Evolutionary conservation across 2,329 filamentous ascomycete species (phyloP).

Genomic region (Fusarium mexicanum): DNA sequence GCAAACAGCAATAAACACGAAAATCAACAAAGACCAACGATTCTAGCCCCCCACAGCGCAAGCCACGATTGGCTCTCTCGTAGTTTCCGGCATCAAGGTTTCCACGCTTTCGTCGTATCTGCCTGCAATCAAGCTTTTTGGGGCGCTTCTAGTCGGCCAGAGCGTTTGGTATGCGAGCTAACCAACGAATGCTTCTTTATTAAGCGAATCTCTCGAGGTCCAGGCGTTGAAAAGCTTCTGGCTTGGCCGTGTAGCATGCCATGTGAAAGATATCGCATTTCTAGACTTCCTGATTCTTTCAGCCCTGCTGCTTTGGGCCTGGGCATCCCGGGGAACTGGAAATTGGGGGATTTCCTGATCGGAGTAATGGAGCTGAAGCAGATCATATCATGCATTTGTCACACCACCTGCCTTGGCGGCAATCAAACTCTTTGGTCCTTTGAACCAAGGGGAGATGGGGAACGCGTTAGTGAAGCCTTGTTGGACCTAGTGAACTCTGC

Average conservation of each 20-base stretch:
- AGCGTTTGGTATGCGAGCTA: neutral
- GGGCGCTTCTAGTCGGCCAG: neutral
- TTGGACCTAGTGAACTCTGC: neutral
- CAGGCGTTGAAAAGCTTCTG: neutral
- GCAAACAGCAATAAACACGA: neutral
- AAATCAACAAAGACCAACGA: neutral
- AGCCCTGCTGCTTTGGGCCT: neutral
- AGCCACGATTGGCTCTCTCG: neutral
- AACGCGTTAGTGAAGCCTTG: neutral
- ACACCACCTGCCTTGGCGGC: neutral
- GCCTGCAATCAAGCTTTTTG: neutral
- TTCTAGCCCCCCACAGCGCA: neutral
- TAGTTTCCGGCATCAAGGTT: neutral
- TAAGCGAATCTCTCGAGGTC: neutral
- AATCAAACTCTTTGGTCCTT: neutral
- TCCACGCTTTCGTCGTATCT: neutral
- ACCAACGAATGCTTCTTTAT: neutral
- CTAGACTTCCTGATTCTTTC: neutral
- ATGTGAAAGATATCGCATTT: neutral
- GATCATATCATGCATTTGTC: neutral
- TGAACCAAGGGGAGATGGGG: neutral
- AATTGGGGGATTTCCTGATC: neutral
- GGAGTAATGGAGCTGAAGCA: neutral
- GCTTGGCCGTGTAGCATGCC: neutral
- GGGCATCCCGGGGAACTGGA: neutral